Evolutionary conservation across 2,329 filamentous ascomycete species (phyloP), one percentile per base, ranked within the genome.

Genomic region (Capronia americana): DNA sequence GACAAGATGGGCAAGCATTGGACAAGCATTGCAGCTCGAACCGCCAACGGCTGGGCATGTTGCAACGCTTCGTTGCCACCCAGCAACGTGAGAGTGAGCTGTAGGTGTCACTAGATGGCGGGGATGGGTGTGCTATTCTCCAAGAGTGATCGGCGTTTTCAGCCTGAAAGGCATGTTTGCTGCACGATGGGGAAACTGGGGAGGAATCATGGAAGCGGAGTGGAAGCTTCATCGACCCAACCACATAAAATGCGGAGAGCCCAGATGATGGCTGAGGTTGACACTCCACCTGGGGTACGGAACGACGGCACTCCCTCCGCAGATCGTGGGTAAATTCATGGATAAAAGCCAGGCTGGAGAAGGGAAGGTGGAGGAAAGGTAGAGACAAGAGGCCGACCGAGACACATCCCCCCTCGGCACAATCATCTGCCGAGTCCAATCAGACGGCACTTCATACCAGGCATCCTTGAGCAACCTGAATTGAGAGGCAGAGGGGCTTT

Each of bases 1-100:
- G 64, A 46, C 55, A 66, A 59, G 64, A 66, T 66, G 55, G 57
- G 59, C 64, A 63, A 59, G 60, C 46, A 38, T 59, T 54, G 1
- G 46, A 66, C 54, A 63, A 51, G 59, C 59, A 59, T 63, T 41
- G 54, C 34, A 54, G 44, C 26, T 26, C 20, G 30, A 24, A 41
- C 53, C 28, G 48, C 30, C 28, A 32, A 26, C 26, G 24, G 48
- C 58, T 54, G 20, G n/a, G 32, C 48, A 32, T 60, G 58, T 48
- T 66, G 64, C 44, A 66, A 66, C 59, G 64, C 44, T 63, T 59
- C 23, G 30, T 24, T 55, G 55, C 58, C 57, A 62, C 64, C 50
- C 48, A 51, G 24, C 20, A 51, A 23, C 3, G 14, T 17, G 48
- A 24, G 48, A 32, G n/a, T 48, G 57, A 50, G 44, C 41, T 7